Percentiles rank a stretch among this genome's conserved stretches.
phyloP scores from a whole-genome alignment of 306 rosid species.

The Pyrus betulifolia region DNA sequence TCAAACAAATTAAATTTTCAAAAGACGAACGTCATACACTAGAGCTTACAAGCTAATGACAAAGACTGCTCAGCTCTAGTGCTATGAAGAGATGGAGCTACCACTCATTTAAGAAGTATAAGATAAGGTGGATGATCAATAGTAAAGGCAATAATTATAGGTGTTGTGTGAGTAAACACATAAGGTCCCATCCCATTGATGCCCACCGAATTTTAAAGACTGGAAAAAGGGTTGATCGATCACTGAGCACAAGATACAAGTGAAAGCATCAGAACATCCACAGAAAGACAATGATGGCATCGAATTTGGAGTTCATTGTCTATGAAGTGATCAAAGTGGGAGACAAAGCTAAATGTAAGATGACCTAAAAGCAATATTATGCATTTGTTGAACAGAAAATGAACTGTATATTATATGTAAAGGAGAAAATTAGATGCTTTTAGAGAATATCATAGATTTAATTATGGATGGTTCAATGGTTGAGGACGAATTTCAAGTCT shows the following conservation, averaged over 20 bases:
- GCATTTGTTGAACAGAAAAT: background rate
- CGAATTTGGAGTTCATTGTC: background rate
- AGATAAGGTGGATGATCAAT: slow-evolving; percentile 1
- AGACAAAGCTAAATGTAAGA: background rate
- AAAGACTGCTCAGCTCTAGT: background rate
- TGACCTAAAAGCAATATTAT: background rate
- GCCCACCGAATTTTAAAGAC: background rate
- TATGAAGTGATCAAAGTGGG: background rate
- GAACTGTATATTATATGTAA: background rate
- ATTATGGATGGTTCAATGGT: too few species aligned
- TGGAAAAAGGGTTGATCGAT: background rate
- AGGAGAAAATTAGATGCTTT: background rate
- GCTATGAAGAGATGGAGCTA: slow-evolving; percentile 1
- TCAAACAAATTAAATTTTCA: background rate
- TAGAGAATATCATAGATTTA: background rate
- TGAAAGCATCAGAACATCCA: background rate
- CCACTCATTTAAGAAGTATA: background rate
- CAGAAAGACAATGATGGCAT: background rate
- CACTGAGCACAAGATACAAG: slow-evolving; percentile 4
- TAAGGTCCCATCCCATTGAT: slow-evolving; percentile 1
- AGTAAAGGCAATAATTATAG: background rate
- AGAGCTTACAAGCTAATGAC: background rate
- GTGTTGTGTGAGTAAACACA: background rate
- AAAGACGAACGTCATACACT: background rate
- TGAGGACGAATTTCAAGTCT: too few species aligned